phyloP scores from a whole-genome alignment of 208 protist genomes.

The Crithidia fasciculata region DNA sequence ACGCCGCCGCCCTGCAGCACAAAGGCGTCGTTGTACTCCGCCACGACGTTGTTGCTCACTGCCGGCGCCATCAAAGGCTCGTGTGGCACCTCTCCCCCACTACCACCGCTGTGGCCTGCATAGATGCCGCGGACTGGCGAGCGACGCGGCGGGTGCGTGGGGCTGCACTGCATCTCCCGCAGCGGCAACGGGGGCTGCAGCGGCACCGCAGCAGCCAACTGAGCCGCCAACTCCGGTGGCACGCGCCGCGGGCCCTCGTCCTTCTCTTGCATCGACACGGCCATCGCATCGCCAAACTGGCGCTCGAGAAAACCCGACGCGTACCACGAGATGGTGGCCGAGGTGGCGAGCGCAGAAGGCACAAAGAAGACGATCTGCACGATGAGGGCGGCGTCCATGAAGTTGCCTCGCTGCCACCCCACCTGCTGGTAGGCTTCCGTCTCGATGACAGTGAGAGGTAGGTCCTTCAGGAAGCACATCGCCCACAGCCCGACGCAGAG shows the following conservation, averaged over 20 bases:
- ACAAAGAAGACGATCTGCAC: constrained; percentile 57
- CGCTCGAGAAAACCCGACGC: constrained; percentile 48
- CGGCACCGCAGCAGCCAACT: constrained; percentile 12
- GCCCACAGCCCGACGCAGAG: constrained; percentile 46
- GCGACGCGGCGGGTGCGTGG: constrained; percentile 1
- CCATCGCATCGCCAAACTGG: constrained; percentile 33
- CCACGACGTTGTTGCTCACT: constrained; percentile 2
- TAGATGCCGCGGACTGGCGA: background rate
- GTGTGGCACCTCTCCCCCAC: background rate
- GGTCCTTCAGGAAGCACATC: constrained; percentile 58
- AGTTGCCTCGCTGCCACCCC: constrained; percentile 40
- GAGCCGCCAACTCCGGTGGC: constrained; percentile 6
- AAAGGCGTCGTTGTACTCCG: constrained; percentile 13
- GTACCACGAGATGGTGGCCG: constrained; percentile 53
- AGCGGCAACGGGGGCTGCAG: constrained; percentile 28
- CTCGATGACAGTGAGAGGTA: constrained; percentile 61
- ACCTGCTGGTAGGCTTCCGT: constrained; percentile 34
- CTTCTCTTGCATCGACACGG: constrained; percentile 3
- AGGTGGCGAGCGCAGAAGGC: constrained; percentile 43
- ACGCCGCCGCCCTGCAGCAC: background rate
- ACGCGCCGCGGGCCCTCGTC: background rate
- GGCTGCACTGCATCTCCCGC: constrained; percentile 21
- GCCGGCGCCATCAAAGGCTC: background rate
- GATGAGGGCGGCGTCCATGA: constrained; percentile 51
- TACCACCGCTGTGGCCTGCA: background rate